Evolutionary conservation across 2,329 filamentous ascomycete genomes (phyloP).

Genomic region (Scytalidium lignicola): DNA sequence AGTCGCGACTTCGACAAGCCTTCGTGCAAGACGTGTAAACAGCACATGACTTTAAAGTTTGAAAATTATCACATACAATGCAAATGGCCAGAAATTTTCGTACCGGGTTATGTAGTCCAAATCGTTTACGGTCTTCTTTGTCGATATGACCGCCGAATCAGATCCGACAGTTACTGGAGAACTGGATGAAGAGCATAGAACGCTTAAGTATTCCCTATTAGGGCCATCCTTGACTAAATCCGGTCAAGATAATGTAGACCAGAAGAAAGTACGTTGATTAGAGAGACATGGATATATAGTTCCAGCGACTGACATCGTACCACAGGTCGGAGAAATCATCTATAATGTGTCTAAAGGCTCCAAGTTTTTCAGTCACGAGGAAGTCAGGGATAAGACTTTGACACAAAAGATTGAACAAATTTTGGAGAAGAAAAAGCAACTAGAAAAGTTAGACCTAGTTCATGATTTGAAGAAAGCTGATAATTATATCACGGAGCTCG

Average conservation of each 20-base stretch:
- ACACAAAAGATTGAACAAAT: conserved; percentile 84
- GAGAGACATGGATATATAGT: conserved; percentile 1
- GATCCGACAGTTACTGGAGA: not conserved
- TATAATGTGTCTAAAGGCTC: conserved; percentile 96
- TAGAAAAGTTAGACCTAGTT: conserved; percentile 72
- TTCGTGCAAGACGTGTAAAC: not conserved
- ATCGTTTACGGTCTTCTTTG: not conserved
- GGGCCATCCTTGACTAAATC: conserved; percentile 91
- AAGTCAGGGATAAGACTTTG: conserved; percentile 72
- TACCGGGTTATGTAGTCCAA: not conserved
- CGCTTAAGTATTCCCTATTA: conserved; percentile 82
- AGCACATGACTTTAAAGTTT: not conserved
- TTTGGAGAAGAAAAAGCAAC: conserved; percentile 64
- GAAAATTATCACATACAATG: too few relatives aligned
- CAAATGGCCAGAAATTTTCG: not conserved
- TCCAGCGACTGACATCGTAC: conserved; percentile 5
- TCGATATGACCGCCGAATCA: not conserved
- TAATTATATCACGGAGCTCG: conserved; percentile 73
- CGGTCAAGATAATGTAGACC: conserved; percentile 89
- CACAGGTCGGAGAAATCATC: conserved; percentile 85
- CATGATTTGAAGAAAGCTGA: conserved; percentile 73
- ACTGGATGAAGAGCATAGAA: conserved; percentile 40
- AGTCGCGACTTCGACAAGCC: not conserved
- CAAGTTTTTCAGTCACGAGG: conserved; percentile 92
- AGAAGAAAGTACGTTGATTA: conserved; percentile 58